Conservation (phyloP, 495 filamentous ascomycete genomes). For the Daldinia grandis region DNA sequence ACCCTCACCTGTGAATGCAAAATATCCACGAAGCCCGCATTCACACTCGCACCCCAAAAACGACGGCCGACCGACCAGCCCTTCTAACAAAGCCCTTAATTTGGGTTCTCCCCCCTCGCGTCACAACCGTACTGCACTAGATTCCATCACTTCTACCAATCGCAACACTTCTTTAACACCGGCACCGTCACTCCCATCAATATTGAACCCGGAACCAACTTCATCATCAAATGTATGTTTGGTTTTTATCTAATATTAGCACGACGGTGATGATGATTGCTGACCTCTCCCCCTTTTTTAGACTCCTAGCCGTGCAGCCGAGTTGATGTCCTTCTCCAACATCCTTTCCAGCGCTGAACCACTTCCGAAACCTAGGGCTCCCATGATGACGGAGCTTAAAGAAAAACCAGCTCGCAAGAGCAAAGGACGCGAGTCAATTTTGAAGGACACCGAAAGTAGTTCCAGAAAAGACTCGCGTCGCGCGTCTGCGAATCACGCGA, state of each 20-base stretch:
- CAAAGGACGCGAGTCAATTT: constrained; percentile 53
- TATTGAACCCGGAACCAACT: constrained; percentile 57
- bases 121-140: constrained; percentile 50
- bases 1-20: constrained; percentile 63
- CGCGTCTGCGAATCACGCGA: constrained; percentile 53
- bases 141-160: constrained; percentile 54
- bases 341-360: constrained; percentile 82
- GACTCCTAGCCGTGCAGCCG: constrained; percentile 72
- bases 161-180: constrained; percentile 53
- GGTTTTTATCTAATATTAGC: neutral
- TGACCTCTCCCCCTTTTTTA: constrained; percentile 43
- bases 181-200: constrained; percentile 49
- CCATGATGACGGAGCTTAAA: constrained; percentile 46
- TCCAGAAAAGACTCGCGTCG: constrained; percentile 53
- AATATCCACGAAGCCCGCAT: constrained; percentile 65
- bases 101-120: constrained; percentile 57
- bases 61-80: constrained; percentile 62
- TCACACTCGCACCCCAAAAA: constrained; percentile 63
- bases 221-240: constrained; percentile 52
- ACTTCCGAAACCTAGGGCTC: constrained; percentile 57
- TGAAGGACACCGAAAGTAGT: constrained; percentile 50
- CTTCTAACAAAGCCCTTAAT: constrained; percentile 59
- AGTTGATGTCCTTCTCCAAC: constrained; percentile 92
- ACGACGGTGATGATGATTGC: constrained; percentile 21
- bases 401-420: constrained; percentile 51